Evolutionary conservation across 1,284 basidiomycete species (phyloP).

Genomic region (Bjerkandera adusta): DNA sequence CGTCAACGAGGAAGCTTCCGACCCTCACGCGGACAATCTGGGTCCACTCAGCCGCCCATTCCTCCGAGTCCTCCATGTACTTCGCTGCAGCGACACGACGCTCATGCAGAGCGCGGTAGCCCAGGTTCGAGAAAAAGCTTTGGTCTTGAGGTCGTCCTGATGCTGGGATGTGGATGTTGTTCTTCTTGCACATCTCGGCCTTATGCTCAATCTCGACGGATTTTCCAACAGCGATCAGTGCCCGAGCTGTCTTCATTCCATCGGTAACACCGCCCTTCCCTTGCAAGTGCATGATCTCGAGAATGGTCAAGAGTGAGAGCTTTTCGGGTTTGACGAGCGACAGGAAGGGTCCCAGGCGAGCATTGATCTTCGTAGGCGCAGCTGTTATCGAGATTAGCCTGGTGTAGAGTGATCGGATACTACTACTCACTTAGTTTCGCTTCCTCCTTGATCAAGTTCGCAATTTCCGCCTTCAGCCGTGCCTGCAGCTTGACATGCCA

Average conservation of each 20-base stretch:
- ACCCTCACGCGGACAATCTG: constrained; percentile 75
- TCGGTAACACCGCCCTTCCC: constrained; percentile 76
- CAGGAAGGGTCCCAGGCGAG: constrained; percentile 61
- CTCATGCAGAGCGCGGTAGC: constrained; percentile 56
- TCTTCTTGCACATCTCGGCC: constrained; percentile 73
- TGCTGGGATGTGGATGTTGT: constrained; percentile 54
- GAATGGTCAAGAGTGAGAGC: constrained; percentile 86
- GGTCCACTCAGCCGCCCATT: constrained; percentile 83
- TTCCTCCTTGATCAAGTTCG: constrained; percentile 44
- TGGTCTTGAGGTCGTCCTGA: constrained; percentile 34
- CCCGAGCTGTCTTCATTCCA: constrained; percentile 91
- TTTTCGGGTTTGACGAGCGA: constrained; percentile 75
- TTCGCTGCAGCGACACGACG: constrained; percentile 63
- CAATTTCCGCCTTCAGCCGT: constrained; percentile 57
- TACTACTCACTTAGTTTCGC: constrained; percentile 24
- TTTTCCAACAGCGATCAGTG: constrained; percentile 79
- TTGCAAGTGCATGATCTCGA: constrained; percentile 87
- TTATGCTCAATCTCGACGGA: constrained; percentile 90
- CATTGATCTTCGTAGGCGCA: background rate
- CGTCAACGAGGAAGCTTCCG: constrained; percentile 83
- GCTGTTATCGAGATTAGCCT: too few relatives aligned
- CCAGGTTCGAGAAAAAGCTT: constrained; percentile 55
- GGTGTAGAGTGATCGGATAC: too few relatives aligned
- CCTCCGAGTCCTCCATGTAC: constrained; percentile 61
- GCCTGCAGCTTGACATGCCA: constrained; percentile 74